A percentile compares a stretch with the other conserved stretches of the same genome.
Evolutionary conservation across 2,329 filamentous ascomycete genomes (phyloP).

Genomic region (Fusarium setosum): DNA sequence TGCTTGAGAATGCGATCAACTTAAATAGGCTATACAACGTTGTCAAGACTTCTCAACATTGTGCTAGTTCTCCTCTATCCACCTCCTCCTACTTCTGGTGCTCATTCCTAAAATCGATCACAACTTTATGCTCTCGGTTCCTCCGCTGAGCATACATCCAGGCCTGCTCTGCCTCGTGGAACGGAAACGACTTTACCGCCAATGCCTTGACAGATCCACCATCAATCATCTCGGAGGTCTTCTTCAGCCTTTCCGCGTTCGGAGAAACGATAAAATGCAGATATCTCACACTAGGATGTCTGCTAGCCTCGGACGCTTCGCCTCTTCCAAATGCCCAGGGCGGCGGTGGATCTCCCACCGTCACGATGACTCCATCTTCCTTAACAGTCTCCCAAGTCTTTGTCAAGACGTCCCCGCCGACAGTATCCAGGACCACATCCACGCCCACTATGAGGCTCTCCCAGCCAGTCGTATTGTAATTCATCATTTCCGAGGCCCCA

Average conservation of each 20-base stretch:
- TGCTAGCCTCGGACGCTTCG: conserved; percentile 27
- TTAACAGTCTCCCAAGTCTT: conserved; percentile 47
- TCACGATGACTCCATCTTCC: conserved; percentile 45
- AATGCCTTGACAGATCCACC: conserved; percentile 1
- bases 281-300: conserved; percentile 36
- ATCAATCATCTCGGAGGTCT: conserved; percentile 1
- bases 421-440: conserved; percentile 21
- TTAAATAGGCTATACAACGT: too few relatives aligned
- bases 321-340: conserved; percentile 44
- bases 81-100: neutral
- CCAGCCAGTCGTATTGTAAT: conserved; percentile 43
- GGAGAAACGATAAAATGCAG: conserved; percentile 42
- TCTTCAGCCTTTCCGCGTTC: neutral
- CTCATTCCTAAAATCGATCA: neutral
- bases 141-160: conserved; percentile 13
- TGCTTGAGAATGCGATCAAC: too few relatives aligned
- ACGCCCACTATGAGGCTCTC: neutral
- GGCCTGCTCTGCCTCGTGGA: neutral
- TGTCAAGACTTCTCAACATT: too few relatives aligned
- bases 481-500: conserved; percentile 37
- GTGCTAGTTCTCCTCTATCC: neutral
- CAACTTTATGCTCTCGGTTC: conserved; percentile 7
- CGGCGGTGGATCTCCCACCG: conserved; percentile 49
- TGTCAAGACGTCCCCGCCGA: conserved; percentile 20
- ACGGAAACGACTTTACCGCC: neutral